These are phyloP conservation scores for Mesembryanthemum crystallinum DNA, from an alignment of 148 eudicot species.

Conservation along the genomic window DNA sequence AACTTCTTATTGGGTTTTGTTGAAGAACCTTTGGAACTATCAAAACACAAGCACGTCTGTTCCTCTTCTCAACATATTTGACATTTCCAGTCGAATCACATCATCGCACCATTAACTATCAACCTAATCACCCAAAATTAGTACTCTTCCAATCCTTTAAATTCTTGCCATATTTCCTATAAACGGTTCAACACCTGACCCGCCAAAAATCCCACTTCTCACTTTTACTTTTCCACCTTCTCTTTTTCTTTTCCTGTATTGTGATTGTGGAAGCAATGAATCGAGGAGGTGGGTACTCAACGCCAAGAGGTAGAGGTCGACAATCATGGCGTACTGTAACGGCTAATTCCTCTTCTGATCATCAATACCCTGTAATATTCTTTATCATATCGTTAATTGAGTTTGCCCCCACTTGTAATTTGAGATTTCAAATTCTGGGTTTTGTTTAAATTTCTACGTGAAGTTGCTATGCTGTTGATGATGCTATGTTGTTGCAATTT, in stretches of 20 bases:
- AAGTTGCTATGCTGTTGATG: not conserved
- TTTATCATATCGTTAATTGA: no score
- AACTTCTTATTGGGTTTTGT: no score
- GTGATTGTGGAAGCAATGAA: constrained; percentile 14
- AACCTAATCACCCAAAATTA: no score
- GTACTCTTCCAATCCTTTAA: no score
- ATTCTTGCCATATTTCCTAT: no score
- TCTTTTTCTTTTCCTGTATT: not conserved
- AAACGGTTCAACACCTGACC: not conserved
- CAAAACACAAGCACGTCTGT: no score
- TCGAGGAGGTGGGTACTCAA: not conserved
- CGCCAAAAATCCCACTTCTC: constrained; percentile 13
- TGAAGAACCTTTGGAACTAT: no score
- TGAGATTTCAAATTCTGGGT: not conserved
- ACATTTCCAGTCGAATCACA: no score
- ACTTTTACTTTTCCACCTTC: not conserved
- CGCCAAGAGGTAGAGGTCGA: constrained; percentile 9
- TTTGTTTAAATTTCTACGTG: not conserved
- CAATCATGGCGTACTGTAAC: constrained; percentile 22
- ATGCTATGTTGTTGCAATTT: not conserved
- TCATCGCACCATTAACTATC: no score
- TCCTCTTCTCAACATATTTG: no score
- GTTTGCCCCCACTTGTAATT: not conserved
- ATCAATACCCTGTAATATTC: constrained; percentile 21
- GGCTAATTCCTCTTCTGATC: constrained; percentile 8